Percentiles rank a stretch among this genome's conserved stretches.
phyloP scores from a whole-genome alignment of 441 rosid species.

The Eutrema salsugineum region DNA sequence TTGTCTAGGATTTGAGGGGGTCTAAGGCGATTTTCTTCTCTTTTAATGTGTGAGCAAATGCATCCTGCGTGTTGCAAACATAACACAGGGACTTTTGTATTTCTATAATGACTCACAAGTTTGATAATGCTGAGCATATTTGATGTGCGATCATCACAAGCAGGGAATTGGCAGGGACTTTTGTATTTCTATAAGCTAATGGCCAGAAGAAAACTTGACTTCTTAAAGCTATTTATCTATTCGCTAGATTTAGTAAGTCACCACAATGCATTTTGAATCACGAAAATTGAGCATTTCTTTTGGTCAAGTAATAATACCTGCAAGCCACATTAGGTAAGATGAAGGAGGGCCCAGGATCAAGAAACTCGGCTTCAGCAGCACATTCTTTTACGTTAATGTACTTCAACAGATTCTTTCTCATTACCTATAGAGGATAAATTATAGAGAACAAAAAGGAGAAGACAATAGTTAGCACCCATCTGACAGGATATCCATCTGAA shows the following conservation, averaged over 20 bases:
- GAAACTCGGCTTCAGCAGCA: slow-evolving; percentile 89
- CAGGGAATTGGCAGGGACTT: neutral
- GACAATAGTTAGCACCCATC: neutral
- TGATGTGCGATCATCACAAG: neutral
- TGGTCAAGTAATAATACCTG: slow-evolving; percentile 60
- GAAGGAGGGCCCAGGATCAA: slow-evolving; percentile 68
- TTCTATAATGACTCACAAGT: neutral
- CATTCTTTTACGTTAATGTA: slow-evolving; percentile 73
- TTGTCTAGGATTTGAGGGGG: neutral
- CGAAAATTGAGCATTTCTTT: slow-evolving; percentile 3
- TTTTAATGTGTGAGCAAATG: slow-evolving; percentile 5
- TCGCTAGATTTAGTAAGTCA: slow-evolving; percentile 4
- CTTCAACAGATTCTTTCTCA: slow-evolving; percentile 84
- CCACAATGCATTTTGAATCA: slow-evolving; percentile 18
- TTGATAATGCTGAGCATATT: neutral
- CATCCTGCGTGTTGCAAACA: slow-evolving; percentile 5
- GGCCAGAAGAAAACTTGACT: neutral
- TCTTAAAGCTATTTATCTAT: neutral
- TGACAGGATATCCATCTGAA: neutral
- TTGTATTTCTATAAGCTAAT: neutral
- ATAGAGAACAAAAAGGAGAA: slow-evolving; percentile 2
- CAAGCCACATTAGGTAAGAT: slow-evolving; percentile 83
- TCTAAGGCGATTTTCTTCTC: neutral
- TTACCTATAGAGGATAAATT: slow-evolving; percentile 46
- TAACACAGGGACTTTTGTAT: too few species aligned